Evolutionary conservation across 2,329 filamentous ascomycete genomes (phyloP).

Genomic region (Penicillium aurantiogriseum): DNA sequence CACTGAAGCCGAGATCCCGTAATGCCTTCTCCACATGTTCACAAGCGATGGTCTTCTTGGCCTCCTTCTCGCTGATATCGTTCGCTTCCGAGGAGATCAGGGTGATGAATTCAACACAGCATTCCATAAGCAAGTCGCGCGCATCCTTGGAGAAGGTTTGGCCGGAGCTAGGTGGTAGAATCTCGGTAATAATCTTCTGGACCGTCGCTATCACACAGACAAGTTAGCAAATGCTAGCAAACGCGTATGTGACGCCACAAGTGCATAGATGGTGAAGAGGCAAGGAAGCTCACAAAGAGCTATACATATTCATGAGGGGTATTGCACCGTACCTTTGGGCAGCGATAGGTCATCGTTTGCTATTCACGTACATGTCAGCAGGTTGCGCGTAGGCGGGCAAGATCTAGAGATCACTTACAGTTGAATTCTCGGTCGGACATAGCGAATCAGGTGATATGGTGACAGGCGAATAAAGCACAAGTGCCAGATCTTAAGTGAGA

Average conservation of each 20-base stretch:
- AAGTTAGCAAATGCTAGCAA: conserved; percentile 12
- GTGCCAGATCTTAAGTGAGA: not conserved
- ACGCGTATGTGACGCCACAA: not conserved
- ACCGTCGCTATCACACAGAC: conserved; percentile 57
- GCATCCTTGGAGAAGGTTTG: conserved; percentile 93
- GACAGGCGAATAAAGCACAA: not conserved
- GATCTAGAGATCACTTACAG: conserved; percentile 36
- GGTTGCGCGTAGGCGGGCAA: conserved; percentile 14
- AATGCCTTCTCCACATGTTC: conserved; percentile 96
- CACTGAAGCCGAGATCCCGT: conserved; percentile 85
- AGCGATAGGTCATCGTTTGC: conserved; percentile 60
- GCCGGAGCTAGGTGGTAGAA: conserved; percentile 72
- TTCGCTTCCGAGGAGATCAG: conserved; percentile 98
- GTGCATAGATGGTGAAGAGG: not conserved
- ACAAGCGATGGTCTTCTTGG: conserved; percentile 98
- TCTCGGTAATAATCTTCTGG: conserved; percentile 88
- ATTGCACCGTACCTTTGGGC: conserved; percentile 51
- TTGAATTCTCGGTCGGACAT: conserved; percentile 59
- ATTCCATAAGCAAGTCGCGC: conserved; percentile 92
- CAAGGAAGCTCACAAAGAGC: not conserved
- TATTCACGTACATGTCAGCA: conserved; percentile 31
- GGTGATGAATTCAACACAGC: conserved; percentile 98
- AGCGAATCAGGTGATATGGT: conserved; percentile 6
- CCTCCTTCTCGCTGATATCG: conserved; percentile 97
- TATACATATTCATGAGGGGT: not conserved